phyloP scores from a whole-genome alignment of 257 asterid species.

The Lantana camara region DNA sequence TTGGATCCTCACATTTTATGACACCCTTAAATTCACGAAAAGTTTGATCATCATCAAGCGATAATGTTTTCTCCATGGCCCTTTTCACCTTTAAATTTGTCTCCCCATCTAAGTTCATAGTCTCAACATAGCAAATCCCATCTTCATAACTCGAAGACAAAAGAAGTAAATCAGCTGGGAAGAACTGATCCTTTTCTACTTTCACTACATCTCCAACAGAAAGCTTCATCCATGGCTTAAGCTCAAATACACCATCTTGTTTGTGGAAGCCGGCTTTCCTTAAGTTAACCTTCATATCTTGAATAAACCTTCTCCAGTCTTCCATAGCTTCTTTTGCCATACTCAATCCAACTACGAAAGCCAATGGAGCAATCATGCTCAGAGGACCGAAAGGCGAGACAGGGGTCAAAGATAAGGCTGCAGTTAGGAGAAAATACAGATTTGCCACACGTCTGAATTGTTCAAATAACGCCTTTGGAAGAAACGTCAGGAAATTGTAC shows the following conservation, averaged over 20 bases:
- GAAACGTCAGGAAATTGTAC: constrained; percentile 78
- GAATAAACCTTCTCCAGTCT: constrained; percentile 88
- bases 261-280: constrained; percentile 69
- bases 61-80: constrained; percentile 68
- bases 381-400: constrained; percentile 75
- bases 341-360: constrained; percentile 91
- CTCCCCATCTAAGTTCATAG: constrained; percentile 97
- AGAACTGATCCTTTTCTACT: constrained; percentile 87
- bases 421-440: constrained; percentile 88
- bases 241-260: constrained; percentile 65
- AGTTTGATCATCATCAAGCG: constrained; percentile 59
- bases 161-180: constrained; percentile 92
- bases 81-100: constrained; percentile 93
- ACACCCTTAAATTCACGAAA: constrained; percentile 76
- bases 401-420: constrained; percentile 78
- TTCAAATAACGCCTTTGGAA: constrained; percentile 91
- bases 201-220: constrained; percentile 88
- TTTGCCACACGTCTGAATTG: constrained; percentile 98
- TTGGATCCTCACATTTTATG: constrained; percentile 89
- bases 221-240: constrained; percentile 86
- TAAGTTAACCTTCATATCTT: constrained; percentile 92
- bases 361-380: constrained; percentile 93
- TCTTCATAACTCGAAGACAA: constrained; percentile 87
- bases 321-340: constrained; percentile 98
- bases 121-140: constrained; percentile 94